Evolutionary conservation across 78 protist genomes (phyloP).

Genomic region (Capsaspora owczarzaki): DNA sequence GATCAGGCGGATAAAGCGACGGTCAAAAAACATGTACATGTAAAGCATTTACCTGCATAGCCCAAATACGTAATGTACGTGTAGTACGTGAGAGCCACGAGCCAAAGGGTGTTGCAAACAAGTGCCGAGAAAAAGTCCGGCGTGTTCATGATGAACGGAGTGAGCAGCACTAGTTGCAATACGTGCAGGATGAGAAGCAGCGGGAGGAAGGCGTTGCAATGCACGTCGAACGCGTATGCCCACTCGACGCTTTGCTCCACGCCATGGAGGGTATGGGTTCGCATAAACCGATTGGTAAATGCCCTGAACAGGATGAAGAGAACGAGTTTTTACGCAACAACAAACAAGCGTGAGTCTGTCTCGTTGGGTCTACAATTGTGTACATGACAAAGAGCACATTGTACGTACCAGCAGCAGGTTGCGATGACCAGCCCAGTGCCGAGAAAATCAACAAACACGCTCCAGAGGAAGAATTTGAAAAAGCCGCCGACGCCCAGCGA

Average conservation of each 20-base stretch:
- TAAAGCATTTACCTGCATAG: conserved; percentile 45
- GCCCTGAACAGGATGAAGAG: neutral
- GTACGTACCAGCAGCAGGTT: conserved; percentile 43
- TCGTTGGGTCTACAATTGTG: neutral
- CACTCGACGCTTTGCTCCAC: conserved; percentile 83
- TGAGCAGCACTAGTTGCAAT: conserved; percentile 50
- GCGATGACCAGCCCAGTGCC: conserved; percentile 52
- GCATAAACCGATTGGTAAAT: conserved; percentile 38
- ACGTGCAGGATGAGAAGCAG: conserved; percentile 62
- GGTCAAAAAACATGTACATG: neutral
- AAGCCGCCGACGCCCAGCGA: conserved; percentile 24
- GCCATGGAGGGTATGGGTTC: conserved; percentile 41
- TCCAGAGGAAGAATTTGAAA: conserved; percentile 54
- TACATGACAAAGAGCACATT: neutral
- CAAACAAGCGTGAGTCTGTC: neutral
- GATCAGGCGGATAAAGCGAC: too few relatives aligned
- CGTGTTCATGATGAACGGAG: neutral
- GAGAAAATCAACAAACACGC: conserved; percentile 63
- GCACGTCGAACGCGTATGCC: conserved; percentile 89
- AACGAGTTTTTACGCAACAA: neutral
- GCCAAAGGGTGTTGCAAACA: conserved; percentile 63
- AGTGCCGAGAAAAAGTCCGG: conserved; percentile 38
- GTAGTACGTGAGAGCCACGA: conserved; percentile 61
- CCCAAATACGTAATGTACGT: conserved; percentile 88
- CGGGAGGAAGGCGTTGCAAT: conserved; percentile 90